Evolutionary conservation across 2,329 filamentous ascomycete species (phyloP), one percentile per base, ranked within the genome.

Genomic region (Didymella arachidicola): DNA sequence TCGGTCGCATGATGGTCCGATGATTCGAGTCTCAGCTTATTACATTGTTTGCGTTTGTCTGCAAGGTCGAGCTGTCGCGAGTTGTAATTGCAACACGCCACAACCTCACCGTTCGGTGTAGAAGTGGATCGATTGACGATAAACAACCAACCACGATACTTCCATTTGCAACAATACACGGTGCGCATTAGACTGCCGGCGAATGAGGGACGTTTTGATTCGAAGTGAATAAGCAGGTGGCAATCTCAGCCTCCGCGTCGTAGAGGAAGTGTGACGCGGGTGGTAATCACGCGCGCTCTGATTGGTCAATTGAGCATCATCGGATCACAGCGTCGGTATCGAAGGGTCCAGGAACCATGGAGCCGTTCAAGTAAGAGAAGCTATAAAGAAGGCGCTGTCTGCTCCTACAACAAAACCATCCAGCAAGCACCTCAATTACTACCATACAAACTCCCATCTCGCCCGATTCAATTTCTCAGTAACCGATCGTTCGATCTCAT

Each of bases 221-320:
- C 56, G 46, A 39, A 47, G 59, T 69, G 62, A 66, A 64, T 67
- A 62, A 66, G 44, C 64, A 66, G 57, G 66, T 68, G 69, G 69
- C 66, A 58, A 63, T 34, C 53, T 38, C 53, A 63, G 64, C 56
- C 60, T 67, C 59, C 51, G 36, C 41, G 34, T 49, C 38, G 48
- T 41, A 45, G 51, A 36, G 52, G 56, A 47, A 38, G 22, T 48
- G 57, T 56, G 47, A 56, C 53, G 53, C 43, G 34, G 48, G 64
- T 53, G 71, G 71, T 73, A 73, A 74, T 73, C 71, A 74, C 32
- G 46, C n/a, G 42, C 25, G 49, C 44, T 64, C 54, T 74, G 67
- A 74, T 74, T 74, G 72, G 72, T 47, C 45, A 39, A 55, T 32
- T 22, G 26, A 16, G 22, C 19, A 25, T 30, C 50, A 56, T 70